Base-by-base conservation (phyloP, 2,329 filamentous ascomycete genomes). In the Colletotrichum paranaense region DNA sequence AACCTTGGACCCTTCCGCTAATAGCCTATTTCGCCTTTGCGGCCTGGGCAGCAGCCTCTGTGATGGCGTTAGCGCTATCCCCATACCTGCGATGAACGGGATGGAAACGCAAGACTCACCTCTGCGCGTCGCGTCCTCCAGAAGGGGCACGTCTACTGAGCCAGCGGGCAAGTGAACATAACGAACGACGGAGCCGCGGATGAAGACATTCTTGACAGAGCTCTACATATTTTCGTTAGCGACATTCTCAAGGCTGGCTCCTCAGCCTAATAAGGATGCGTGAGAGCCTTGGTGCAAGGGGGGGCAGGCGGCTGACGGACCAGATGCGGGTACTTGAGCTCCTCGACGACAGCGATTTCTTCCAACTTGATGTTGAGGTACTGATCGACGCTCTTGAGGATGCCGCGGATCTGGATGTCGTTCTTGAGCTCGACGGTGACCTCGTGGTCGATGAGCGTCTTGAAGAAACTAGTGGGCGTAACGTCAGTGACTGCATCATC, bases 361-460 rank as follows among this genome's bases (percentile, higher is more conserved):
- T 99, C 97, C 63, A 99, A 91, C 88, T 98, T 98, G 86, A 99
- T 98, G 86, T 99, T 99, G 81, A 99, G 91, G 85, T 97, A 99
- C 87, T 98, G 97, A 83, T 99, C 97, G 77, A 99, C 96, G 81
- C 94, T 97, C 88, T 98, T 99, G 77, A 99, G 89, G 46, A 93
- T 97, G 77, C 97, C 97, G 79, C 94, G 94, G 83, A 99, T 97
- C 82, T 95, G 95, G 78, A 99, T 97, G 86, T 99, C 97, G 84
- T 99, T 99, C 87, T 99, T 99, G 83, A 99, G 94, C 88, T 99
- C 97, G 82, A 99, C 95, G 59, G 95, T 98, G 80, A 99, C 95
- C 87, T 97, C 92, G 78, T 97, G 93, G 87, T 98, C 97, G 82
- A 98, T 97, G 80, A 98, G 93, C 67, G 96, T 98, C 85, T 98